Evolutionary conservation across 2,329 filamentous ascomycete species (phyloP).

Genomic region (Dactylella cylindrospora): DNA sequence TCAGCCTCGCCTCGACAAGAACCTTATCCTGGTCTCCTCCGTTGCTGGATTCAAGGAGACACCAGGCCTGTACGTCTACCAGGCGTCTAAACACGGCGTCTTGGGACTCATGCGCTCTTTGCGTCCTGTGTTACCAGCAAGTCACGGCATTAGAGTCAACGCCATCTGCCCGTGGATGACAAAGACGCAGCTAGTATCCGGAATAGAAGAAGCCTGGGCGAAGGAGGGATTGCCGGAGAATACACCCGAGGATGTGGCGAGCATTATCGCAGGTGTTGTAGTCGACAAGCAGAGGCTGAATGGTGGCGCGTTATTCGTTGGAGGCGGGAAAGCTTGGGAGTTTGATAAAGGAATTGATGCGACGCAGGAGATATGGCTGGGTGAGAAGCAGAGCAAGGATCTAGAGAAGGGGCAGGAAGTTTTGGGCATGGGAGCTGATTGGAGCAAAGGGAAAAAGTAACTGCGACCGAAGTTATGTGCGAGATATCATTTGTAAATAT

Average conservation of each 20-base stretch:
- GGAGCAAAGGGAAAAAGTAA: neutral
- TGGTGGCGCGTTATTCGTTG: conserved; percentile 1
- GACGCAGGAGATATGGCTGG: conserved; percentile 1
- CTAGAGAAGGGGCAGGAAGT: neutral
- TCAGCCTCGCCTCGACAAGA: conserved; percentile 51
- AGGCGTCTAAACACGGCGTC: conserved; percentile 58
- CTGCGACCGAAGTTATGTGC: no score
- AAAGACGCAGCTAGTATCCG: conserved; percentile 54
- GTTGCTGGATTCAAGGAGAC: conserved; percentile 57
- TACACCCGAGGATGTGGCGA: conserved; percentile 54
- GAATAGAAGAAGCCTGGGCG: conserved; percentile 53
- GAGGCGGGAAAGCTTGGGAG: conserved; percentile 2
- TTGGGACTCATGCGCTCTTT: conserved; percentile 57
- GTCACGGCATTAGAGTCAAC: conserved; percentile 54
- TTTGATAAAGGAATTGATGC: neutral
- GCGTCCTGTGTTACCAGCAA: conserved; percentile 48
- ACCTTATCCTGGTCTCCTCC: conserved; percentile 55
- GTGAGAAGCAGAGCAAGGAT: conserved; percentile 1
- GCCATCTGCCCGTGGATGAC: conserved; percentile 58
- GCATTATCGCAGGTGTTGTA: conserved; percentile 53
- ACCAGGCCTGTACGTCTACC: conserved; percentile 57
- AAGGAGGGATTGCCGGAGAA: conserved; percentile 54
- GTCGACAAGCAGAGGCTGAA: conserved; percentile 48
- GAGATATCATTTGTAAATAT: no score
- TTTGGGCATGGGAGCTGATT: neutral